Evolutionary conservation across 441 rosid species (phyloP), one percentile per base, ranked within the genome.

Genomic region (Eruca vesicaria): DNA sequence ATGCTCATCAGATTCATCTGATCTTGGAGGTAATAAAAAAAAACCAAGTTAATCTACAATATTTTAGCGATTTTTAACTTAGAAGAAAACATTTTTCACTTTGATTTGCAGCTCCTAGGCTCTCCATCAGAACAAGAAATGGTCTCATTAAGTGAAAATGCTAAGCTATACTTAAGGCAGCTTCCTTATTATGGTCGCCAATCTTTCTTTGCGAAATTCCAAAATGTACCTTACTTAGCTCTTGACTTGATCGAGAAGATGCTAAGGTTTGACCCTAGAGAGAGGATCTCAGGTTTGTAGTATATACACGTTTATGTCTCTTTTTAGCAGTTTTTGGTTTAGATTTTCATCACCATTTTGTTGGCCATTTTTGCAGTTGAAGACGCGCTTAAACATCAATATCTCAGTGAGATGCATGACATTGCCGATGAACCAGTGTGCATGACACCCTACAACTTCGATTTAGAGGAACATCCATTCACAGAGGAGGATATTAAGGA

Each of bases 181-280:
- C 88, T 90, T 80, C 87, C 89, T 68, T 59, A 7, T 38, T 63
- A 71, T 79, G 86, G 62, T 28, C 88, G 94, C n/a, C 97, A 90
- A 69, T 90, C 97, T 62, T 88, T 92, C 80, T 77, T 82, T 14
- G 92, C 85, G 72, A 88, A 81, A 73, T 90, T 90, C 70, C 94
- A 94, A 0, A 80, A 20, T 53, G 91, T 89, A 76, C 86, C 88
- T 61, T 88, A 91, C 0, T 31, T 68, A 63, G 98, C 96, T 38
- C 85, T 94, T 63, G 94, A 92, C 84, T 92, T 94, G 28, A 84
- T 90, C 56, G 92, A 90, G 76, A 94, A 84, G 90, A 92, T 94
- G 94, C 77, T 94, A 28, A 88, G 83, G 6, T 94, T 94, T 78
- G 98, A 94, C 83, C 92, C 97, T 16, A 80, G 89, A 62, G 77